Evolutionary conservation across 352 stramenopile species (phyloP).

Genomic region (Phytophthora idaei): DNA sequence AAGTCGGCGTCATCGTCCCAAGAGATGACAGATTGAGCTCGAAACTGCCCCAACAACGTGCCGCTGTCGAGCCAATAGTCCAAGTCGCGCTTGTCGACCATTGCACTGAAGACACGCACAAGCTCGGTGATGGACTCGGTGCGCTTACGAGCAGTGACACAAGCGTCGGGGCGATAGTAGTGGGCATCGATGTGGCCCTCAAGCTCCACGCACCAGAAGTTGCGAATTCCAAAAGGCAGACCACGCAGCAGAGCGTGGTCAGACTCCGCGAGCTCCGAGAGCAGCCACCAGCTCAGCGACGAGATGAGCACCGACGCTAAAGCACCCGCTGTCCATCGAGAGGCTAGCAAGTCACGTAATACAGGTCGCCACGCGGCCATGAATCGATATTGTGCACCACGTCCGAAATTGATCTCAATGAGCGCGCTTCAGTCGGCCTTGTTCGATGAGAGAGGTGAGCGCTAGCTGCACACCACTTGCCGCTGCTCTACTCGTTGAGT

Average conservation of each 20-base stretch:
- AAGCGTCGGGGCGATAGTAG: constrained; percentile 42
- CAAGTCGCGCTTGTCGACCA: constrained; percentile 48
- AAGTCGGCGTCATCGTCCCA: constrained; percentile 66
- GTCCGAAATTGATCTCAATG: too few species aligned
- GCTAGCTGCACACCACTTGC: too few species aligned
- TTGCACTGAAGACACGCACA: constrained; percentile 43
- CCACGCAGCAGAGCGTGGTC: constrained; percentile 23
- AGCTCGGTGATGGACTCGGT: constrained; percentile 45
- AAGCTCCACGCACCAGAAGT: constrained; percentile 40
- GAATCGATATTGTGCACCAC: background rate
- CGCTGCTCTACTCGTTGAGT: too few species aligned
- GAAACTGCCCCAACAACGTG: constrained; percentile 62
- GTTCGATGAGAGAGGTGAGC: too few species aligned
- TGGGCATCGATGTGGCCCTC: constrained; percentile 48
- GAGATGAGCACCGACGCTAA: constrained; percentile 13
- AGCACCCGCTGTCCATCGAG: constrained; percentile 9
- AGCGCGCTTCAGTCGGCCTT: too few species aligned
- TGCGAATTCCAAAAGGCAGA: constrained; percentile 16
- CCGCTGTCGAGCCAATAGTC: constrained; percentile 78
- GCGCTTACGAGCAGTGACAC: constrained; percentile 45
- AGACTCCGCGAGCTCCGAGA: constrained; percentile 30
- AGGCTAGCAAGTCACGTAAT: constrained; percentile 5
- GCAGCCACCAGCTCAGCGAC: constrained; percentile 20
- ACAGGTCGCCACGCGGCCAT: background rate
- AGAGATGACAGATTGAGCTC: constrained; percentile 51